Conservation (phyloP, 495 filamentous ascomycete genomes). For the Gamarada debralockiae region DNA sequence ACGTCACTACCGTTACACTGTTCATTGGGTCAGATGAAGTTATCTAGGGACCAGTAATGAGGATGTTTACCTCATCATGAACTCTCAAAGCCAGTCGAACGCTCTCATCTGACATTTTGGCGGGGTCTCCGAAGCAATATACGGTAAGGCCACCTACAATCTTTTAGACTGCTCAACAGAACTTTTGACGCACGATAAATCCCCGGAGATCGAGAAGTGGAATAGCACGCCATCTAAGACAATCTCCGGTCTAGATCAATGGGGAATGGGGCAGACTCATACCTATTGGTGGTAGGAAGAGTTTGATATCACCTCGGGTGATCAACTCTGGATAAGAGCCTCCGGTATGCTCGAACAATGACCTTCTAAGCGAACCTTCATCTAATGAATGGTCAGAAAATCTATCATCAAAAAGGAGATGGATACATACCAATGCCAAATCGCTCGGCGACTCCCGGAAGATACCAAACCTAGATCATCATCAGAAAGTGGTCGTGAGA, state of each 20-base stretch:
- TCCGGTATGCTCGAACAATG: slow-evolving; percentile 92
- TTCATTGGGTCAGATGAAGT: slow-evolving; percentile 20
- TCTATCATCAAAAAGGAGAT: neutral
- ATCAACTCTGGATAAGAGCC: slow-evolving; percentile 91
- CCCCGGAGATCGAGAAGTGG: too few relatives aligned
- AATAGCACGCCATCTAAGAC: too few relatives aligned
- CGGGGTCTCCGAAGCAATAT: slow-evolving; percentile 94
- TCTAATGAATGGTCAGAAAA: slow-evolving; percentile 42
- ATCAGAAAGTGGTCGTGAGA: neutral
- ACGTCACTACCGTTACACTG: slow-evolving; percentile 95
- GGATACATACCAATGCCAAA: slow-evolving; percentile 73
- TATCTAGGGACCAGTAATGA: slow-evolving; percentile 1
- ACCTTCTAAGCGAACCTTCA: slow-evolving; percentile 79
- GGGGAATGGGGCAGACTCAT: slow-evolving; percentile 13
- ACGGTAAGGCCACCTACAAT: slow-evolving; percentile 80
- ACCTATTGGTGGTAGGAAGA: slow-evolving; percentile 92
- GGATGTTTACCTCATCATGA: slow-evolving; percentile 69
- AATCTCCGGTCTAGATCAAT: slow-evolving; percentile 15
- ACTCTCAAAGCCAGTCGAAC: slow-evolving; percentile 83
- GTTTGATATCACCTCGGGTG: slow-evolving; percentile 88
- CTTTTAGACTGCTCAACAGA: slow-evolving; percentile 11
- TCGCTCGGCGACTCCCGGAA: slow-evolving; percentile 89
- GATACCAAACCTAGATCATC: slow-evolving; percentile 68
- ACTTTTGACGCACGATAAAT: too few relatives aligned
- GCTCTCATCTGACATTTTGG: slow-evolving; percentile 85